These are phyloP conservation scores for Hypoxylon sp. DNA, from an alignment of 2,329 filamentous ascomycete species.

Conservation along the genomic window DNA sequence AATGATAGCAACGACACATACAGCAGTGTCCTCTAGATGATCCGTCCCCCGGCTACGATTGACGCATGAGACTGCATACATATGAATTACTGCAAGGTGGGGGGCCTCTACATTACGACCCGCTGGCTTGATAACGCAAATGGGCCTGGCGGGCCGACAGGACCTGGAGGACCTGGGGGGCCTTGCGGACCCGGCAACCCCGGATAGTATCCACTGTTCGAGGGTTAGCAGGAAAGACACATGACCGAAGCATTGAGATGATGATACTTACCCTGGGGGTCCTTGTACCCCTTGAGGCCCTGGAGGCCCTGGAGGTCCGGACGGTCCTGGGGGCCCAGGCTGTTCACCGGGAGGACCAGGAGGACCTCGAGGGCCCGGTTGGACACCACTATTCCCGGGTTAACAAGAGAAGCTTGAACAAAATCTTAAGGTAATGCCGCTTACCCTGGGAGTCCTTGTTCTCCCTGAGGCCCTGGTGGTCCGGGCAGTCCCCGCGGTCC, in stretches of 20 bases:
- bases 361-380: too few relatives aligned
- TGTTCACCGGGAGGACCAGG: too few relatives aligned
- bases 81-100: conserved; percentile 12
- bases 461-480: neutral
- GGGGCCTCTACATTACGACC: too few relatives aligned
- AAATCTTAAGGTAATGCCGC: too few relatives aligned
- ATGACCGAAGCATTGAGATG: neutral
- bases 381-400: too few relatives aligned
- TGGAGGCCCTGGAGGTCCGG: neutral
- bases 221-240: neutral
- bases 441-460: too few relatives aligned
- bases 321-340: neutral
- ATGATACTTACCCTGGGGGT: neutral
- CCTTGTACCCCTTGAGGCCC: too few relatives aligned
- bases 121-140: neutral
- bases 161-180: conserved; percentile 8
- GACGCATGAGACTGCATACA: conserved; percentile 22
- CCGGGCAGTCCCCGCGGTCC: neutral
- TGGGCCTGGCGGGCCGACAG: neutral
- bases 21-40: conserved; percentile 33
- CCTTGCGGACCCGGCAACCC: neutral
- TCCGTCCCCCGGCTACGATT: conserved; percentile 6
- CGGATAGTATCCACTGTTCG: neutral
- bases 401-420: too few relatives aligned
- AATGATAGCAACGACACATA: conserved; percentile 23